Percentiles rank a stretch among this genome's conserved stretches.
These are phyloP conservation scores for Salvia miltiorrhiza DNA, from an alignment of 257 asterid species.

Conservation along the genomic window DNA sequence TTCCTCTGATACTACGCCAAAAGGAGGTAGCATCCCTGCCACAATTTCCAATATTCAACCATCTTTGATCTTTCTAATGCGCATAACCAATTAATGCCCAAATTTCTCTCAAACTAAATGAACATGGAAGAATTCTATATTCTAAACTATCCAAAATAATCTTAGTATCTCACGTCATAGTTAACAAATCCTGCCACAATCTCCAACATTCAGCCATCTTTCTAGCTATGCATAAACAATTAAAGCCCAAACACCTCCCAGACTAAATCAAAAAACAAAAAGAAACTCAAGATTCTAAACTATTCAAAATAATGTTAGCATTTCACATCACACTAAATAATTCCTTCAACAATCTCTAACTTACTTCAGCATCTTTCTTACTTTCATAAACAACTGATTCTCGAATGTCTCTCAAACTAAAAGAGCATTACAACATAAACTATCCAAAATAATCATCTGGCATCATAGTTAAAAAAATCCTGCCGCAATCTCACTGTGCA, in stretches of 20 bases:
- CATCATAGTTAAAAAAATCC: too few relatives aligned
- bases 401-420: not conserved
- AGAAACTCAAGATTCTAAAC: not conserved
- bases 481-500: too few relatives aligned
- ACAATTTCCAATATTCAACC: conserved; percentile 8
- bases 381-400: not conserved
- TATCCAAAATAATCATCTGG: not conserved
- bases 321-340: not conserved
- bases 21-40: conserved; percentile 88
- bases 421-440: not conserved
- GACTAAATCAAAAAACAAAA: not conserved
- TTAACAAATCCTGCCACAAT: conserved; percentile 34
- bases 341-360: not conserved
- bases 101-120: not conserved
- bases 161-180: not conserved
- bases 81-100: not conserved
- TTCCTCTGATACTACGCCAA: conserved; percentile 77
- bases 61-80: not conserved
- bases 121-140: not conserved
- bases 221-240: not conserved
- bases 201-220: not conserved
- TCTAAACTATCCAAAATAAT: not conserved
- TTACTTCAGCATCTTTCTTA: not conserved
- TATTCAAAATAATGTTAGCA: not conserved
- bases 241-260: not conserved